A percentile compares a stretch with the other conserved stretches of the same genome.
Conservation (phyloP, 2,329 filamentous ascomycete species). For the Trichoderma cornu-damae region DNA sequence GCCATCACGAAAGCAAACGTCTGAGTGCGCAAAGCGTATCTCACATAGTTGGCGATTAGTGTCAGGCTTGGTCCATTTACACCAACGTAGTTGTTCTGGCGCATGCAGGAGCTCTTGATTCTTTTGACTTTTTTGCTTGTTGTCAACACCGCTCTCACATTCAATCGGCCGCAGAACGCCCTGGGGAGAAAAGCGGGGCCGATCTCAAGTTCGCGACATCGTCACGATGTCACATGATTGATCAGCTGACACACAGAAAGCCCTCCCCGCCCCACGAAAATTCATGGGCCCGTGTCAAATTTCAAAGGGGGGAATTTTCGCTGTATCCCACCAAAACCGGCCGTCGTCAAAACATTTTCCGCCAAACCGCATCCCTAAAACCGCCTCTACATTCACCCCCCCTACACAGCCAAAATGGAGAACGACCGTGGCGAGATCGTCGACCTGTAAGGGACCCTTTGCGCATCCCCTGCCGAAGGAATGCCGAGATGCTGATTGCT, state of each 20-base stretch:
- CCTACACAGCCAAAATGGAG: constrained; percentile 74
- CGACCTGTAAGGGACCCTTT: constrained; percentile 75
- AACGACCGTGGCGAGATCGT: constrained; percentile 99
- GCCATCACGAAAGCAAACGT: constrained; percentile 29
- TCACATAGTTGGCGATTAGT: constrained; percentile 25
- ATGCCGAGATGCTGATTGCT: constrained; percentile 27
- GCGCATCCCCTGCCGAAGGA: constrained; percentile 6
- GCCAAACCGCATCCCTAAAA: constrained; percentile 31
- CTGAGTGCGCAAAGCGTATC: constrained; percentile 47
- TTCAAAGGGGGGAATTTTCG: constrained; percentile 27
- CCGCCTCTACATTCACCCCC: constrained; percentile 26
- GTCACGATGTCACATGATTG: constrained; percentile 34
- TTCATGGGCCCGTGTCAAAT: constrained; percentile 34
- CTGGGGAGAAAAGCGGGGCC: constrained; percentile 14
- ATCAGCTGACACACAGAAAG: constrained; percentile 35
- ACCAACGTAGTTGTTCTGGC: too few species aligned
- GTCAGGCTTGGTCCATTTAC: not conserved
- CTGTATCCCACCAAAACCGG: constrained; percentile 29
- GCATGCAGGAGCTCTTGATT: too few species aligned
- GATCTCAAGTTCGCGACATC: constrained; percentile 26
- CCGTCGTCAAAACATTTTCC: constrained; percentile 30
- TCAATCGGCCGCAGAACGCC: not conserved
- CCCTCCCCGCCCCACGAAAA: constrained; percentile 38
- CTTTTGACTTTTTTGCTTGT: not conserved
- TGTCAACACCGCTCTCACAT: not conserved